Conservation (phyloP, 2,329 filamentous ascomycete species). For the Tolypocladium cylindrosporum region DNA sequence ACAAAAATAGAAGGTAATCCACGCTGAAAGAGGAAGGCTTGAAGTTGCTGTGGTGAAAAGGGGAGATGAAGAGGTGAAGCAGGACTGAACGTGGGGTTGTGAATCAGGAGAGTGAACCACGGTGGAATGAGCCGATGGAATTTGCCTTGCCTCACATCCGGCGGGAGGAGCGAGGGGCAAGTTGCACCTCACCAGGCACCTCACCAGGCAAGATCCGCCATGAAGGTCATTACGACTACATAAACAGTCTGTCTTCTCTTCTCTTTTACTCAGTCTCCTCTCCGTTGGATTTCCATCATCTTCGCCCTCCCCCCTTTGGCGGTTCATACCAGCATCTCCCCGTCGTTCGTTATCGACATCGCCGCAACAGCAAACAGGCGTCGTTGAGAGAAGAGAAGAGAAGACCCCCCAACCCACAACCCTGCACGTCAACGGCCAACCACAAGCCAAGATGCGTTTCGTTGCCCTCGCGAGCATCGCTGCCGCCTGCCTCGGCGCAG, state of each 20-base stretch:
- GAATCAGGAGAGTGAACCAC: neutral
- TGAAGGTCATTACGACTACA: neutral
- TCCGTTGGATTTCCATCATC: neutral
- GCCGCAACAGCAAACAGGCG: neutral
- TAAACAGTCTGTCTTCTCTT: neutral
- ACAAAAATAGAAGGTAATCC: neutral
- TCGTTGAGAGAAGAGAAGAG: neutral
- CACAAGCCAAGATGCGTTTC: constrained; percentile 12
- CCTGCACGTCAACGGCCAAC: neutral
- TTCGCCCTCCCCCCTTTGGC: neutral
- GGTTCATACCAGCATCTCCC: neutral
- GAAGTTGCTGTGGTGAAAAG: neutral
- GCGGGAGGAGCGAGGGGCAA: neutral
- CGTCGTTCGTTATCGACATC: neutral
- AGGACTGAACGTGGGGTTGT: neutral
- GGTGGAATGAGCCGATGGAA: neutral
- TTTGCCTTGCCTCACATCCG: neutral
- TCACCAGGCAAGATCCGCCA: neutral
- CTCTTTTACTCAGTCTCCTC: neutral
- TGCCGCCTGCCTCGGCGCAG: constrained; percentile 2
- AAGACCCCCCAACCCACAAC: neutral
- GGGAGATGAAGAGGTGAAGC: neutral
- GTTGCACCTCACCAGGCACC: neutral
- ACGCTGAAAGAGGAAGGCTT: neutral
- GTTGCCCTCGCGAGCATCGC: constrained; percentile 7